Evolutionary conservation across 345 rosid genomes (phyloP), one percentile per base, ranked within the genome.

Genomic region (Capsella bursapastoris): DNA sequence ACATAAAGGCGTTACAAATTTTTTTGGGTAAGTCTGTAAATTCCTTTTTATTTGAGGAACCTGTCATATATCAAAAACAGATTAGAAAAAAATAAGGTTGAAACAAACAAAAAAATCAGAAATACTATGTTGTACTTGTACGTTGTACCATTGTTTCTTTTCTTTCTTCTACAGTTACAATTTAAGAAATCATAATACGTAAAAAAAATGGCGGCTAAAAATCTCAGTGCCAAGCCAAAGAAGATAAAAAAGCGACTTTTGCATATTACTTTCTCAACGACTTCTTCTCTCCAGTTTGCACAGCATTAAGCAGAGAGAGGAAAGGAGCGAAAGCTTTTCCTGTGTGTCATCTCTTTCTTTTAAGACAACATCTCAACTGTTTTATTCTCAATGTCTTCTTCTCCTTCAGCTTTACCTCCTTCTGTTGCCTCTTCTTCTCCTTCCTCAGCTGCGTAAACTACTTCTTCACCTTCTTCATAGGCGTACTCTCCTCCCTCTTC

Each of bases 391-490:
- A 82, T 85, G 77, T 86, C 93, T 28, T 82, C 83, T 50, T 74
- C 78, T 56, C 45, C 73, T 25, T 88, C 91, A 31, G 55, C 73
- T 75, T 38, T 61, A 9, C 78, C 87, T 47, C 75, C 86, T 44
- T 80, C 74, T 8, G 40, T 52, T 50, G 69, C 89, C 48, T 82
- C 92, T 57, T 82, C 91, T 29, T 29, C 68, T 9, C 45, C 78
- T 60, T 61, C 79, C 28, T 53, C 79, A 15, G 51, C 74, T 0
- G 27, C 51, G 35, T 76, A 68, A 52, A 35, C 79, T 50, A 74
- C 90, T 62, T 86, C 89, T 43, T 85, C 97, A 45, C 86, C 97
- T 34, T 90, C 87, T 45, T 75, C 57, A 47, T 84, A 87, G 11
- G 82, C 86, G 49, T 86, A 92, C 57, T 82, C 93, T 9, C 62